phyloP scores from a whole-genome alignment of 768 basidiomycete genomes.

The Tricholoma saponaceum region DNA sequence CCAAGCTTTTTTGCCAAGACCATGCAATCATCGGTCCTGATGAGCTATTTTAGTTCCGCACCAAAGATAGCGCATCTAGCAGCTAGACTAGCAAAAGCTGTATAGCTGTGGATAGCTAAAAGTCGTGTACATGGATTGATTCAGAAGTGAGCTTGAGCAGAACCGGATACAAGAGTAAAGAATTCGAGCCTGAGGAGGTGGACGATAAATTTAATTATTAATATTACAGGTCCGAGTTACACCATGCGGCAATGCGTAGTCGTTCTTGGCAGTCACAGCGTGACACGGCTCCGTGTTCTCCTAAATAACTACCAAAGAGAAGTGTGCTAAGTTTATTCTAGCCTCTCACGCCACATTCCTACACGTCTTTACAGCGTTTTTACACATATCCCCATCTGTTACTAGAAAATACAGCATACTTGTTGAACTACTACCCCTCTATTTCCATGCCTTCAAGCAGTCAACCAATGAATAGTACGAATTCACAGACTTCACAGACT shows the following conservation, averaged over 20 bases:
- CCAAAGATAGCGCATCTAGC: constrained; percentile 6
- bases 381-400: neutral
- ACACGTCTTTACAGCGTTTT: neutral
- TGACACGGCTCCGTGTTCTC: constrained; percentile 20
- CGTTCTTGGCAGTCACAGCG: constrained; percentile 1
- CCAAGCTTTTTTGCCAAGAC: constrained; percentile 49
- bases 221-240: neutral
- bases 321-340: constrained; percentile 14
- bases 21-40: constrained; percentile 12
- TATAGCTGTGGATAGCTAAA: no score
- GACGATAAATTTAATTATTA: no score
- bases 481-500: no score
- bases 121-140: no score
- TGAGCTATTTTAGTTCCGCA: constrained; percentile 34
- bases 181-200: neutral
- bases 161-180: neutral
- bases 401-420: neutral
- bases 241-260: neutral
- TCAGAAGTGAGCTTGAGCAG: neutral
- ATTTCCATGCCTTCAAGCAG: neutral
- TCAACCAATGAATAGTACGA: neutral
- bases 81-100: no score
- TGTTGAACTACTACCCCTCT: neutral
- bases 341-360: neutral
- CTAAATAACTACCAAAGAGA: constrained; percentile 32